These are phyloP conservation scores for Phytophthora cajani DNA, from an alignment of 352 stramenopile species.

Conservation along the genomic window DNA sequence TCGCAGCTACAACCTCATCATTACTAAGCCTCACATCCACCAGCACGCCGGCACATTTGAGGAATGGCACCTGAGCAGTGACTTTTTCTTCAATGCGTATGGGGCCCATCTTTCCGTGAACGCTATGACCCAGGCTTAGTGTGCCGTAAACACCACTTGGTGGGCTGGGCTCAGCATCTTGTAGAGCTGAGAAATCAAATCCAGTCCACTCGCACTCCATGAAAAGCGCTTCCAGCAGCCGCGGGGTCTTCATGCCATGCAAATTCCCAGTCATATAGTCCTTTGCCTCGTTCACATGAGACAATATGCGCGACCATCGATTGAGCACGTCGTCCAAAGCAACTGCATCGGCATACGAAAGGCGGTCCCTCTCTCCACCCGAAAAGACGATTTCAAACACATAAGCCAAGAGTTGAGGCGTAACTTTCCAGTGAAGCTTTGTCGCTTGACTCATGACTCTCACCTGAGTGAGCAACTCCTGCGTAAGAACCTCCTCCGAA, in stretches of 20 bases:
- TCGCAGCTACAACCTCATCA: conserved; percentile 48
- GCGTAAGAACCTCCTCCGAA: conserved; percentile 35
- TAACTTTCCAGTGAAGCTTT: conserved; percentile 72
- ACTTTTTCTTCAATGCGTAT: conserved; percentile 40
- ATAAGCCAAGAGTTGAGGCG: conserved; percentile 66
- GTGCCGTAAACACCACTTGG: not conserved
- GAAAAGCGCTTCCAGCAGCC: conserved; percentile 61
- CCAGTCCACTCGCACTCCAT: conserved; percentile 75
- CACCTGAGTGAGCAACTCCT: conserved; percentile 57
- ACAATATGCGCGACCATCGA: conserved; percentile 61
- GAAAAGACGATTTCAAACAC: conserved; percentile 61
- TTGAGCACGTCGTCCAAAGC: conserved; percentile 58
- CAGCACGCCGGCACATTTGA: conserved; percentile 53
- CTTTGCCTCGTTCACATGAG: conserved; percentile 62
- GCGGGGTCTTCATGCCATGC: conserved; percentile 65
- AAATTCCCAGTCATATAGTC: conserved; percentile 63
- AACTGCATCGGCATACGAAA: conserved; percentile 55
- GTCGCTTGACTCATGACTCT: conserved; percentile 47
- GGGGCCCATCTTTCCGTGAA: conserved; percentile 18
- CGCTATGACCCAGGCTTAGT: not conserved
- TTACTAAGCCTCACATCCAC: conserved; percentile 51
- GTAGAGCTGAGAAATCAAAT: conserved; percentile 47
- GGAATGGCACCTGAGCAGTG: conserved; percentile 37
- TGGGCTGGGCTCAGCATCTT: not conserved
- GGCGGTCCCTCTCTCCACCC: conserved; percentile 57